phyloP scores from a whole-genome alignment of 345 rosid genomes.

The Salix exigua region DNA sequence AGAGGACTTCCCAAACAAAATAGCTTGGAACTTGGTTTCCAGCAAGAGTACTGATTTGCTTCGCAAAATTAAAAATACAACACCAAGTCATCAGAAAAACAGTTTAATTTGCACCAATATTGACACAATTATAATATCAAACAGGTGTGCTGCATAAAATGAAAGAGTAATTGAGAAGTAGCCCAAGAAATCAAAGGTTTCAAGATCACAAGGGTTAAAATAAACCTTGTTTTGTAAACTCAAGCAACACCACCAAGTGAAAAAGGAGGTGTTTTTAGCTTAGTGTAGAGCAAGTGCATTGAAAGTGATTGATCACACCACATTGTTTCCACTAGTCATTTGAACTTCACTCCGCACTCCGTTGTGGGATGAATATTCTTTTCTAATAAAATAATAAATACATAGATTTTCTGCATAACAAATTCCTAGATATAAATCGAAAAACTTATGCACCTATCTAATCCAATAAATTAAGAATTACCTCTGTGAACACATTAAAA shows the following conservation, averaged over 20 bases:
- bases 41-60: slow-evolving; percentile 98
- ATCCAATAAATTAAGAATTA: too few relatives aligned
- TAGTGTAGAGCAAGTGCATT: too few relatives aligned
- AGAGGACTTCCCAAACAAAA: slow-evolving; percentile 70
- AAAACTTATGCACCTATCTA: too few relatives aligned
- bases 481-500: too few relatives aligned
- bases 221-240: not conserved
- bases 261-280: not conserved
- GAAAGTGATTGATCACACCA: too few relatives aligned
- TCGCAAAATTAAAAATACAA: slow-evolving; percentile 12
- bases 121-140: not conserved
- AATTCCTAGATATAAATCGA: too few relatives aligned
- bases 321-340: too few relatives aligned
- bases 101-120: not conserved
- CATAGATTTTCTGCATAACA: too few relatives aligned
- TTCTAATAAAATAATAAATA: too few relatives aligned
- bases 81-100: not conserved
- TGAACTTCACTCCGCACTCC: too few relatives aligned
- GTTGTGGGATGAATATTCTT: too few relatives aligned
- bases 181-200: not conserved
- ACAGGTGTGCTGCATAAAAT: not conserved
- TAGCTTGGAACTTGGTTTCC: slow-evolving; percentile 87
- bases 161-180: not conserved
- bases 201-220: not conserved
- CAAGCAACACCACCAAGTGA: not conserved